Evolutionary conservation across 192 early-diverging fungal genomes (phyloP), one percentile per base, ranked within the genome.

Genomic region (Chytriomyces sp.): DNA sequence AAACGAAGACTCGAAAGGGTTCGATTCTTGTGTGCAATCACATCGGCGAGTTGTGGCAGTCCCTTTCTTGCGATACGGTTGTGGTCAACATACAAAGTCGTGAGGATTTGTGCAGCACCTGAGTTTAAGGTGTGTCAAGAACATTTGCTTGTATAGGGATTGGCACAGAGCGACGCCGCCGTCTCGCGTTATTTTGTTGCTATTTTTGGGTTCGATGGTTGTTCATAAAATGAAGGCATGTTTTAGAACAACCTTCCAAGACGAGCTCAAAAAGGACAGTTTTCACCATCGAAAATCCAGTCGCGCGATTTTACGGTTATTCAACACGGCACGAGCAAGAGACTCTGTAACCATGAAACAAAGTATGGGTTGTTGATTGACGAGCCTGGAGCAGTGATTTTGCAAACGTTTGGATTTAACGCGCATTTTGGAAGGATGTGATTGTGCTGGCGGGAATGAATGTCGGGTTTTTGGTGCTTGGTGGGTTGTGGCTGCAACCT

Each of bases 161-260:
- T 75, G 64, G 57, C 78, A 87, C 7, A 87, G 45, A 5, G 81
- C 76, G 2, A 82, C 82, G 13, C 86, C 81, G 28, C 86, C 86
- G 66, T 87, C 86, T 20, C 86, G 76, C 1, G 82, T 85, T 68
- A 87, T 81, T 46, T 70, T 69, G 67, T 87, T 87, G 49, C 86
- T 87, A 48, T 61, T 49, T 24, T n/a, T n/a, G n/a, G n/a, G 74
- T n/a, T n/a, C n/a, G n/a, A n/a, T n/a, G n/a, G 44, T 28, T 8
- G 28, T 46, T 45, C 10, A n/a, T 7, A 10, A 74, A 61, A n/a
- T n/a, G n/a, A n/a, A n/a, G n/a, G n/a, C n/a, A n/a, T 18, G n/a
- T 18, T 69, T 26, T 9, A 4, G 3, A 10, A 5, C 16, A 9
- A 9, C 10, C 20, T 13, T 8, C 8, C 6, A 44, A 68, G 46